Conservation (phyloP, 2,329 filamentous ascomycete species). For the Nothomitra cinnamomea region DNA sequence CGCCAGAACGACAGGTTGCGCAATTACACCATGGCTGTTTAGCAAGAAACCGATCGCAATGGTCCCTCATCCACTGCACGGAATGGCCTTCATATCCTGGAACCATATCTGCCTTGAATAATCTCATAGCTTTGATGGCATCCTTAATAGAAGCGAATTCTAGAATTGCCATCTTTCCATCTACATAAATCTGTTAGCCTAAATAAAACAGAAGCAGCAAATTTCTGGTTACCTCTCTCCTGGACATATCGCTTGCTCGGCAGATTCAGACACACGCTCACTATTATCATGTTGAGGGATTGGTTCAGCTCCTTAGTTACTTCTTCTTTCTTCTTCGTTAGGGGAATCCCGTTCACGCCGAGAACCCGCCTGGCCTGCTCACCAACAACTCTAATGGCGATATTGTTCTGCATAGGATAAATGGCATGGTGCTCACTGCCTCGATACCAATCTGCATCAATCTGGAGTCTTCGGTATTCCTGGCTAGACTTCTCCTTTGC, state of each 20-base stretch:
- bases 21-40: constrained; percentile 3
- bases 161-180: constrained; percentile 4
- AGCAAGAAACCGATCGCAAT: background rate
- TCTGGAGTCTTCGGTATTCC: constrained; percentile 4
- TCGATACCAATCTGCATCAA: constrained; percentile 6
- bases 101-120: background rate
- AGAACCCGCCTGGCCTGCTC: background rate
- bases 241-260: constrained; percentile 3
- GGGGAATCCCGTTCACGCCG: background rate
- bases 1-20: background rate
- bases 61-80: constrained; percentile 1
- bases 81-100: background rate
- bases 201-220: background rate
- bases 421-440: constrained; percentile 2
- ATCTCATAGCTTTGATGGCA: constrained; percentile 2
- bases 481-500: background rate
- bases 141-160: constrained; percentile 6
- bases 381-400: background rate
- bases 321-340: constrained; percentile 5
- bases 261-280: constrained; percentile 4
- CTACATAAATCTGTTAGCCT: background rate
- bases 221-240: background rate
- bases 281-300: background rate
- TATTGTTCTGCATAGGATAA: background rate
- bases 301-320: background rate